Percentiles rank a stretch among this genome's conserved stretches.
Conservation (phyloP, 2,329 filamentous ascomycete genomes). For the Fusarium oxysporum region DNA sequence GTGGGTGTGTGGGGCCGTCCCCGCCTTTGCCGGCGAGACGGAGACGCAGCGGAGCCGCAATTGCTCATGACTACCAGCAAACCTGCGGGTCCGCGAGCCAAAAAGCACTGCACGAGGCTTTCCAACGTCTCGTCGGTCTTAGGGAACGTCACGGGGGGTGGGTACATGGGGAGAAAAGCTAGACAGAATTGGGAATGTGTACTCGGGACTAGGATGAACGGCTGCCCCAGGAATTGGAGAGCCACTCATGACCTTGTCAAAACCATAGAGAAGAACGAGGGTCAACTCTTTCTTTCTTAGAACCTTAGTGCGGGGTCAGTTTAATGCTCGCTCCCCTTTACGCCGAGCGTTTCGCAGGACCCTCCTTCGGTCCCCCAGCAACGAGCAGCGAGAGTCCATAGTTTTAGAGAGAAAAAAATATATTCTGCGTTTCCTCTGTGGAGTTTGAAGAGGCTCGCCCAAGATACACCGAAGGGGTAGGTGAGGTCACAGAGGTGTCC, state of each 20-base stretch:
- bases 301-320: slow-evolving; percentile 38
- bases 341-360: slow-evolving; percentile 31
- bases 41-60: slow-evolving; percentile 48
- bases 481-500: neutral
- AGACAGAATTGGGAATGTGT: slow-evolving; percentile 6
- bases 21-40: slow-evolving; percentile 41
- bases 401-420: neutral
- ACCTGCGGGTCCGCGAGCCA: slow-evolving; percentile 45
- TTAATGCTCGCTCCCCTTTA: slow-evolving; percentile 44
- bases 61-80: slow-evolving; percentile 19
- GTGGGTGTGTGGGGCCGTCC: slow-evolving; percentile 30
- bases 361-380: slow-evolving; percentile 22
- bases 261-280: slow-evolving; percentile 1
- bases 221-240: slow-evolving; percentile 38
- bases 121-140: slow-evolving; percentile 34
- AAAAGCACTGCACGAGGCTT: slow-evolving; percentile 17
- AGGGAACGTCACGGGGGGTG: slow-evolving; percentile 41
- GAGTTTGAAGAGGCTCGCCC: neutral
- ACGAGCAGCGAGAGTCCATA: slow-evolving; percentile 4
- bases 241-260: slow-evolving; percentile 18
- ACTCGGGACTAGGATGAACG: slow-evolving; percentile 35
- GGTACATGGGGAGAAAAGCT: neutral
- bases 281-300: neutral
- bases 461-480: neutral
- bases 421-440: neutral